Conservation (phyloP, 805 yeast genomes). For the Starmerella scarabaei region DNA sequence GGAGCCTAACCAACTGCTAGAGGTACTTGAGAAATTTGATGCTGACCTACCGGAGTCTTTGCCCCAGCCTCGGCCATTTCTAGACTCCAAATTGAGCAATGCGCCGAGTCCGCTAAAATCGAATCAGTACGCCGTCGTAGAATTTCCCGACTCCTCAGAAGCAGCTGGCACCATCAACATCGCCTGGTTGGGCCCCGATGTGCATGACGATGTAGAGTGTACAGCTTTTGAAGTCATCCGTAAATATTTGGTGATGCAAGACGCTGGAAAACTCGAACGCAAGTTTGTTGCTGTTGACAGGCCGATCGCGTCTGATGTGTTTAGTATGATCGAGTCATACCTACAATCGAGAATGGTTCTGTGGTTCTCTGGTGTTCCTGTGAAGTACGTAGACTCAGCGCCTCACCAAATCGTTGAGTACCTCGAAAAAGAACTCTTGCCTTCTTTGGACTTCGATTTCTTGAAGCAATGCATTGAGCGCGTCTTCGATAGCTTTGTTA, state of each 20-base stretch:
- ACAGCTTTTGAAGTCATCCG: slow-evolving; percentile 62
- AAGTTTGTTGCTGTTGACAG: slow-evolving; percentile 58
- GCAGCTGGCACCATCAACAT: slow-evolving; percentile 61
- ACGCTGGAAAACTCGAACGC: slow-evolving; percentile 62
- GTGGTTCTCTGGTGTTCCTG: slow-evolving; percentile 59
- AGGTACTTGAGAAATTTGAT: slow-evolving; percentile 41
- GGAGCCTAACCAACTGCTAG: slow-evolving; percentile 58
- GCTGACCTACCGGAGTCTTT: slow-evolving; percentile 33
- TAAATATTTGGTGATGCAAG: slow-evolving; percentile 60
- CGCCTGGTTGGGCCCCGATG: slow-evolving; percentile 72
- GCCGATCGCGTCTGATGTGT: slow-evolving; percentile 64
- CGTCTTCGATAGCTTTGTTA: slow-evolving; percentile 41
- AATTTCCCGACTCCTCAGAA: slow-evolving; percentile 85
- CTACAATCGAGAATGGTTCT: slow-evolving; percentile 46
- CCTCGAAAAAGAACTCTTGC: slow-evolving; percentile 31
- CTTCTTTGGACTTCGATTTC: slow-evolving; percentile 47
- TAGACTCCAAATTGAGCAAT: slow-evolving; percentile 36
- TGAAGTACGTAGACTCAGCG: slow-evolving; percentile 43
- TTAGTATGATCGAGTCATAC: slow-evolving; percentile 63
- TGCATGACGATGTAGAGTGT: slow-evolving; percentile 38
- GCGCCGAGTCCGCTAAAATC: slow-evolving; percentile 34
- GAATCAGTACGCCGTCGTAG: slow-evolving; percentile 38
- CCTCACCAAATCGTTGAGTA: slow-evolving; percentile 40
- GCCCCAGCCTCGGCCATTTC: slow-evolving; percentile 54
- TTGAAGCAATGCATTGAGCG: slow-evolving; percentile 58